Percentiles rank a stretch among this genome's conserved stretches.
phyloP scores from a whole-genome alignment of 139 green algal genomes.

The Chlorella sp. region DNA sequence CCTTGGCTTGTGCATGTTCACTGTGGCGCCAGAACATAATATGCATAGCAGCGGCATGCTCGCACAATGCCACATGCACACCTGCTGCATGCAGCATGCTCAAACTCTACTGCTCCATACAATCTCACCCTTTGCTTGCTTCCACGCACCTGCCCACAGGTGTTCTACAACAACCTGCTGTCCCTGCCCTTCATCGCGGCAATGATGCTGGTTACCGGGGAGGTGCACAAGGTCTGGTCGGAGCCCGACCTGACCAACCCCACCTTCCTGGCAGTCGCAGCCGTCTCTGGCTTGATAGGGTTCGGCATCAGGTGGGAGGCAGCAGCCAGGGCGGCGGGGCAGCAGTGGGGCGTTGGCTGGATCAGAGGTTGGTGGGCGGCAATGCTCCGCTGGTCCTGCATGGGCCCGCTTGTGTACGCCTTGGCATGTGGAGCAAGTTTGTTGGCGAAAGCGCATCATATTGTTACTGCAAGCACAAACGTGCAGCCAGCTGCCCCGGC shows the following conservation, averaged over 20 bases:
- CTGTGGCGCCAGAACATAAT: not conserved
- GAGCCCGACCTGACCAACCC: constrained; percentile 62
- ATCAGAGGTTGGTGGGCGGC: too few relatives aligned
- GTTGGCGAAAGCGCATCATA: too few relatives aligned
- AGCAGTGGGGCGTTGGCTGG: not conserved
- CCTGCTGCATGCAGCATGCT: not conserved
- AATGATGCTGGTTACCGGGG: constrained; percentile 65
- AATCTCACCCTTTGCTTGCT: not conserved
- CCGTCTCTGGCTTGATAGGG: constrained; percentile 12
- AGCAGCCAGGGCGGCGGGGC: too few relatives aligned
- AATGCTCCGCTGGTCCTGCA: not conserved
- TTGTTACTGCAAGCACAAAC: not conserved
- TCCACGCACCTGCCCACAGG: constrained; percentile 28
- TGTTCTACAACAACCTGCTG: constrained; percentile 96
- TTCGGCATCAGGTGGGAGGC: constrained; percentile 26
- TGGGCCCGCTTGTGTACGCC: not conserved
- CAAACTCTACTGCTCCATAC: not conserved
- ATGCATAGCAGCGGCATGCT: not conserved
- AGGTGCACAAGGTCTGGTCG: constrained; percentile 50
- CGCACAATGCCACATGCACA: not conserved
- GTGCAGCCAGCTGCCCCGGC: not conserved
- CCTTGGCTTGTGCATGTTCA: not conserved
- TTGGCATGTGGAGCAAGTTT: too few relatives aligned
- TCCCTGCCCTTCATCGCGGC: constrained; percentile 77
- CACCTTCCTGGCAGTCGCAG: constrained; percentile 54